Conservation (phyloP, 2,329 filamentous ascomycete species). For the Cercospora janseana region DNA sequence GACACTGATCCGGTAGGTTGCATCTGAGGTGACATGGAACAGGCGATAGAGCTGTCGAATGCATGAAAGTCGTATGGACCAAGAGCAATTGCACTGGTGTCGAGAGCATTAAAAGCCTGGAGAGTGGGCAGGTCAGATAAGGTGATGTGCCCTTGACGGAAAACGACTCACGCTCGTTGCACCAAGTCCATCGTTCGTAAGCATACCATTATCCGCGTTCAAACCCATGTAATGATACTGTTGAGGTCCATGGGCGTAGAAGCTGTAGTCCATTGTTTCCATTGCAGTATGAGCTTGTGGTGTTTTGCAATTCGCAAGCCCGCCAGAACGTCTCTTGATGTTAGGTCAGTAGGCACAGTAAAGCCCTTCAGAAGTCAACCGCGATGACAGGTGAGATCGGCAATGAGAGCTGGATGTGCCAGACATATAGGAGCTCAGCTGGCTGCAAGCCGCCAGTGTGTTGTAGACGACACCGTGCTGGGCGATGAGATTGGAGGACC, state of each 20-base stretch:
- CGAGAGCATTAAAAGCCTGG: slow-evolving; percentile 32
- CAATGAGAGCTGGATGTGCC: background rate
- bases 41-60: slow-evolving; percentile 22
- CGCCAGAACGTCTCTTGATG: too few relatives aligned
- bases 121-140: background rate
- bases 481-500: slow-evolving; percentile 18
- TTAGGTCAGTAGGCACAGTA: too few relatives aligned
- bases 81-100: slow-evolving; percentile 24
- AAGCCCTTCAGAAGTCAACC: too few relatives aligned
- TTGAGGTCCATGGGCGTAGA: slow-evolving; percentile 47
- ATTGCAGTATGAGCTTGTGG: slow-evolving; percentile 13
- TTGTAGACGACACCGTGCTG: slow-evolving; percentile 15
- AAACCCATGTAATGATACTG: slow-evolving; percentile 49
- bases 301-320: background rate
- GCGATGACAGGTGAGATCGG: background rate
- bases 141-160: background rate
- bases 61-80: slow-evolving; percentile 21
- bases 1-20: slow-evolving; percentile 28
- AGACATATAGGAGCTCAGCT: slow-evolving; percentile 18
- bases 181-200: slow-evolving; percentile 38
- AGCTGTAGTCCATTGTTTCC: slow-evolving; percentile 57
- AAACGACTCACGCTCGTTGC: slow-evolving; percentile 37
- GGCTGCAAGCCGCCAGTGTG: background rate
- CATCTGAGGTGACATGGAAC: slow-evolving; percentile 23
- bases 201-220: slow-evolving; percentile 40